phyloP scores from a whole-genome alignment of 1,284 basidiomycete species.

The Lentinula novae-zelandiae region DNA sequence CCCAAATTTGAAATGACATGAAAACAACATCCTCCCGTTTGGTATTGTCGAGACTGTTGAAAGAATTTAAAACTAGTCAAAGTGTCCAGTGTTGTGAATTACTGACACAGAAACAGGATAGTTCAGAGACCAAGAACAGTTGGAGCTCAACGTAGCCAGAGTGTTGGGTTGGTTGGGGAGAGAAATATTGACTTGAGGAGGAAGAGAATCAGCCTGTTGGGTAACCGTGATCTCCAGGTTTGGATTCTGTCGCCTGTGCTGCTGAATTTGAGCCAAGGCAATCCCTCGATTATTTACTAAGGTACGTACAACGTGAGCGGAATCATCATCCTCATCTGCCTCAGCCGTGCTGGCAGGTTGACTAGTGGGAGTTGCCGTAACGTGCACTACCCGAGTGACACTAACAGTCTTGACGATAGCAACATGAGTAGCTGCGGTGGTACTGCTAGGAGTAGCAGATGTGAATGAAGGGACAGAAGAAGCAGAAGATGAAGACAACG shows the following conservation, averaged over 20 bases:
- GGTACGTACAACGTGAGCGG: constrained; percentile 2
- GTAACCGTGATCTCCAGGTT: constrained; percentile 23
- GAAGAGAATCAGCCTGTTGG: constrained; percentile 28
- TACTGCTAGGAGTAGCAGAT: not conserved
- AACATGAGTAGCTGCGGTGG: constrained; percentile 7
- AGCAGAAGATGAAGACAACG: constrained; percentile 4
- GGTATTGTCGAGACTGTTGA: constrained; percentile 58
- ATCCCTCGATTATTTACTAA: too few relatives aligned
- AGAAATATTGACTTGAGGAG: constrained; percentile 38
- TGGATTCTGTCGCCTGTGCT: constrained; percentile 7
- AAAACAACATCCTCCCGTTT: constrained; percentile 76
- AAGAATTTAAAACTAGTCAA: not conserved
- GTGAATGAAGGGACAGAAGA: constrained; percentile 7
- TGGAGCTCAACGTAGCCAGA: constrained; percentile 34
- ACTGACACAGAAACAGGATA: constrained; percentile 64
- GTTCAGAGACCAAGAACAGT: constrained; percentile 57
- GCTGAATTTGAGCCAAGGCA: not conserved
- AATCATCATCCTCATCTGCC: constrained; percentile 18
- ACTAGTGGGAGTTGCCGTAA: not conserved
- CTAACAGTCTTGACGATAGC: constrained; percentile 12
- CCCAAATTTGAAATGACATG: constrained; percentile 77
- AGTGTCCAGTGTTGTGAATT: not conserved
- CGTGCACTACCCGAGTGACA: not conserved
- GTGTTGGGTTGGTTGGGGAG: constrained; percentile 23
- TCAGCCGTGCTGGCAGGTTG: constrained; percentile 8